Evolutionary conservation across 495 filamentous ascomycete species (phyloP).

Genomic region (Massariosphaeria phaeospora): DNA sequence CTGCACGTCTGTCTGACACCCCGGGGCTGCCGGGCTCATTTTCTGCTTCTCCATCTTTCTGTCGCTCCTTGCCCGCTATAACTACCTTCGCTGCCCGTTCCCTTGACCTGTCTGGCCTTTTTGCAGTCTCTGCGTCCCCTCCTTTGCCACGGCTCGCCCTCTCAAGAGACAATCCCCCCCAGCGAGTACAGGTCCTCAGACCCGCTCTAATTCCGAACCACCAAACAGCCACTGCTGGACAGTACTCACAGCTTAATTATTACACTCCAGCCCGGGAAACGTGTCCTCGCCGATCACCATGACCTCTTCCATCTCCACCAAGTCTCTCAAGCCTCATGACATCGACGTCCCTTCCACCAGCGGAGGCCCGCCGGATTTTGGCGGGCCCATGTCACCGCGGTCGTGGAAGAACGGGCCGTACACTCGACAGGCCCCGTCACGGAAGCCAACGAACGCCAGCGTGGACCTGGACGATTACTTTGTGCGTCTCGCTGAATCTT

Average conservation of each 20-base stretch:
- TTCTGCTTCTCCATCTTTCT: no score
- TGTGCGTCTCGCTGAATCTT: background rate
- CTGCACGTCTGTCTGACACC: slow-evolving; percentile 18
- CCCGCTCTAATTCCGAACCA: background rate
- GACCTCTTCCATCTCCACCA: slow-evolving; percentile 8
- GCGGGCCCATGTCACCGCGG: slow-evolving; percentile 12
- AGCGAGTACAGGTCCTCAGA: background rate
- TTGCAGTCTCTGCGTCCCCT: slow-evolving; percentile 9
- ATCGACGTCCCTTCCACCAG: slow-evolving; percentile 12
- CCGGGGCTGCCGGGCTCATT: slow-evolving; percentile 7
- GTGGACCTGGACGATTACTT: slow-evolving; percentile 33
- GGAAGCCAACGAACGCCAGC: slow-evolving; percentile 5
- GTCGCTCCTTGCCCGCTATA: no score
- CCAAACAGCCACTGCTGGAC: slow-evolving; percentile 25
- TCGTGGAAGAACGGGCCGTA: slow-evolving; percentile 15
- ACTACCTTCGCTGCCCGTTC: no score
- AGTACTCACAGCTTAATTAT: slow-evolving; percentile 18
- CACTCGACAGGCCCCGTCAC: background rate
- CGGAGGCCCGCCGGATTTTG: background rate
- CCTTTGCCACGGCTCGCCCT: slow-evolving; percentile 11
- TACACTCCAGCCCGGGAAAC: background rate
- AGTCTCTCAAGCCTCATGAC: slow-evolving; percentile 19
- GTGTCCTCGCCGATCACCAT: slow-evolving; percentile 7
- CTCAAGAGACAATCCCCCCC: background rate
- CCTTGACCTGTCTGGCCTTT: background rate